Evolutionary conservation across 805 yeast species (phyloP), one percentile per base, ranked within the genome.

Genomic region (Soucietia sequanensis): DNA sequence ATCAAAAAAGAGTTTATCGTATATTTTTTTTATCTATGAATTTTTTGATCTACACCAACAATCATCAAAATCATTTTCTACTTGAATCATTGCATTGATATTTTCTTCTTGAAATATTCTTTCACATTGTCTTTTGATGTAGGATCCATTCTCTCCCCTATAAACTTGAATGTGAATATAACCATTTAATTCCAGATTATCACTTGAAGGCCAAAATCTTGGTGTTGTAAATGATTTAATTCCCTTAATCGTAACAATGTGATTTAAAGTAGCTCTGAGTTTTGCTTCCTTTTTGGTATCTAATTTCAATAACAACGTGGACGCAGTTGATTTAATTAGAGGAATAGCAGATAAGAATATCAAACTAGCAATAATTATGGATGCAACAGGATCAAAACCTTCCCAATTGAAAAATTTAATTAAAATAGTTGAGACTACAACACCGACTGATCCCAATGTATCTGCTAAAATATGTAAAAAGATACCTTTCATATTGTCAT

Each of bases 381-480:
- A 90, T 0, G 97, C 95, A 14, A 93, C 60, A 2, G 99, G 97
- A 54, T 93, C 99, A 53, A 91, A 83, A 1, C 95, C 82, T 35
- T 80, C 75, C 78, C 85, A 76, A 12, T 46, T 41, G 56, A 84
- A 81, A 22, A 79, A 50, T 39, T 81, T 78, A 6, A 91, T 84
- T 25, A 93, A 62, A 4, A 88, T 35, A 0, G 99, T 91, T 0
- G 97, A 89, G 1, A 88, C 59, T n/a, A 93, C 90, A 12, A 95
- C 99, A 5, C 98, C 98, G 0, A 90, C 95, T 0, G 98, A 91
- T 0, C 99, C 99, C 26, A 93, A 65, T 0, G 98, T 90, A 51
- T 93, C 99, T 0, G 99, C 99, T 29, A 93, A 56, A 20, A 93
- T 85, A 49, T 93, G 99, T 29, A 93, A 65, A 51, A 93, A 93